Evolutionary conservation across 1,284 basidiomycete genomes (phyloP), one percentile per base, ranked within the genome.

Genomic region (Pterula multifida): DNA sequence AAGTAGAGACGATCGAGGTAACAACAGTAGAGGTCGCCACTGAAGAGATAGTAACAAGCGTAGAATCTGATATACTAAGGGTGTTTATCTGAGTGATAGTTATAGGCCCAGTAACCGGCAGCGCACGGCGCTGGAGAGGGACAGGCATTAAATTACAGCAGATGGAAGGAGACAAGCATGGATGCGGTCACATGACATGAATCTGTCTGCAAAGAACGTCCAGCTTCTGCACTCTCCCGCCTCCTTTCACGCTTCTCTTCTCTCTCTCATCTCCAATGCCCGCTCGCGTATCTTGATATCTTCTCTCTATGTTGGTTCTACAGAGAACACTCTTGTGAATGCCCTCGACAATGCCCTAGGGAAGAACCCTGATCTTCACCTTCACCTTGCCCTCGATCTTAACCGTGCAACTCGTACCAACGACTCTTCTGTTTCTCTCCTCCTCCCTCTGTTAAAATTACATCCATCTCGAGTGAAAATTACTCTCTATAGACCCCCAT

Each of bases 361-460:
- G 35, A 60, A 64, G 1, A 87, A 84, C 52, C 76, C 78, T 0
- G 56, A 70, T 2, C 72, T 98, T 1, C 75, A 79, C 23, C 68
- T 95, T 13, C 72, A 85, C 46, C 68, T 98, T 49, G 75, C 90
- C 35, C 75, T 95, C 53, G 96, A 99, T 67, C 78, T 90, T 53
- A 88, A 97, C 60, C 83, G 95, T 36, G 90, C 90, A 1, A 98
- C 95, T 4, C 80, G 95, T 3, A 85, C 85, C 9, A 89, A 89
- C 25, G 66, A 75, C 2, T 73, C 76, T 21, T 83, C 90, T 0
- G 26, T 24, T 25, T 25, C 45, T 26, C 23, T 47, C 0, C 72
- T 96, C 3, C 68, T 83, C 6, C 84, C 90, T 4, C 72, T 97
- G 2, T 62, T 90, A 1, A 68, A 75, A 24, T 69, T 79, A 52